Evolutionary conservation across 306 rosid species (phyloP), one percentile per base, ranked within the genome.

Genomic region (Dalbergia oliveri): DNA sequence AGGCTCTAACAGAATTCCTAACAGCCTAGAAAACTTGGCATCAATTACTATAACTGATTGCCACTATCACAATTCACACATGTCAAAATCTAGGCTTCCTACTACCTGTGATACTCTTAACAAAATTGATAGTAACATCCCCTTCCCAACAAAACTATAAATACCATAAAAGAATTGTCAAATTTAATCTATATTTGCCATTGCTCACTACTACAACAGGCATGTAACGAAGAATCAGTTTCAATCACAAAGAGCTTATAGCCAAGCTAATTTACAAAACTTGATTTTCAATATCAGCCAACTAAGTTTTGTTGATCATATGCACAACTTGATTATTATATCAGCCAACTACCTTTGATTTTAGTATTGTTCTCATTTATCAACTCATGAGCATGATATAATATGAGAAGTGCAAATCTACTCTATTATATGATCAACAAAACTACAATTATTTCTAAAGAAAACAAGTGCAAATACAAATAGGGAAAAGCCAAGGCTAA

Each of bases 241-340:
- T 72, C 41, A 41, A 66, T 16, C 77, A 72, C 64, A 58, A 45
- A 74, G 35, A 37, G 35, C 34, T 58, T 49, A 63, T 8, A 72
- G 64, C 19, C 11, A 72, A 35, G 37, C 73, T 13, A 69, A 11
- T 62, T 47, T 4, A 16, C 9, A 16, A 33, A 65, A 77, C 34
- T 58, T 15, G 53, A n/a, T 62, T 72, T 33, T 53, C 41, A 58
- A 78, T 33, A 53, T 63, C 14, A 78, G 31, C 34, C 73, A 31
- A 77, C n/a, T n/a, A n/a, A n/a, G n/a, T n/a, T n/a, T n/a, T n/a
- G n/a, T n/a, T n/a, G n/a, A n/a, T n/a, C n/a, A n/a, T n/a, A n/a
- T n/a, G n/a, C n/a, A n/a, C n/a, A n/a, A n/a, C n/a, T n/a, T n/a
- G n/a, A n/a, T n/a, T n/a, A n/a, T n/a, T n/a, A n/a, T n/a, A n/a